Conservation (phyloP, 2,329 filamentous ascomycete genomes). For the Beauveria bassiana region DNA sequence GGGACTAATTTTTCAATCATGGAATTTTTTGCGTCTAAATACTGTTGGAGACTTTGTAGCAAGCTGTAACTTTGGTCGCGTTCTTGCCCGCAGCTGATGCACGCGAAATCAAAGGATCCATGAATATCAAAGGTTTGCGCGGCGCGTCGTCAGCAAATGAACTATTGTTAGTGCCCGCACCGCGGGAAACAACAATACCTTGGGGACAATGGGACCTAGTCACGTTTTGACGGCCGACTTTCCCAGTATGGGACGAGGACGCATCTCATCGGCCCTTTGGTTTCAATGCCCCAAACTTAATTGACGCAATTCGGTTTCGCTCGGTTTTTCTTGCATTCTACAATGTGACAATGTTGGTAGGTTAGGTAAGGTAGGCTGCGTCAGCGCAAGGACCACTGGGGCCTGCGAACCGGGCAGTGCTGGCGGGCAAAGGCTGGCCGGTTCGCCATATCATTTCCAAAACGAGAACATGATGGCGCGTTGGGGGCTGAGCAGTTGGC, state of each 20-base stretch:
- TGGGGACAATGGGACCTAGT: not conserved
- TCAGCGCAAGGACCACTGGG: not conserved
- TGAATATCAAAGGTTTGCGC: not conserved
- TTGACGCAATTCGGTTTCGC: not conserved
- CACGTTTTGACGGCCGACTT: not conserved
- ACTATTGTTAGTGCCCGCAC: not conserved
- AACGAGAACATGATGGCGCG: not conserved
- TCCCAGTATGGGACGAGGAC: not conserved
- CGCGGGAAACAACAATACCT: not conserved
- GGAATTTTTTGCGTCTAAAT: not conserved
- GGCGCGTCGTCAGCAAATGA: not conserved
- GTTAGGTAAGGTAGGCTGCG: not conserved
- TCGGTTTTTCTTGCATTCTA: not conserved
- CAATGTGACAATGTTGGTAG: not conserved
- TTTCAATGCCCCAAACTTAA: not conserved
- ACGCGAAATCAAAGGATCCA: too few species aligned
- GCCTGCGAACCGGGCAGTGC: not conserved
- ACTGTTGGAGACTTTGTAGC: not conserved
- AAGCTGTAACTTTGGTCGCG: not conserved
- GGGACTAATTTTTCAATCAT: not conserved
- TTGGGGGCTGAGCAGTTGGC: not conserved
- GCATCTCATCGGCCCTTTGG: not conserved
- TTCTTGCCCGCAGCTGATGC: not conserved
- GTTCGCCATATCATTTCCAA: not conserved
- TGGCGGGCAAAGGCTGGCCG: not conserved